phyloP scores from a whole-genome alignment of 768 basidiomycete species.

The Cystofilobasidium ferigula region DNA sequence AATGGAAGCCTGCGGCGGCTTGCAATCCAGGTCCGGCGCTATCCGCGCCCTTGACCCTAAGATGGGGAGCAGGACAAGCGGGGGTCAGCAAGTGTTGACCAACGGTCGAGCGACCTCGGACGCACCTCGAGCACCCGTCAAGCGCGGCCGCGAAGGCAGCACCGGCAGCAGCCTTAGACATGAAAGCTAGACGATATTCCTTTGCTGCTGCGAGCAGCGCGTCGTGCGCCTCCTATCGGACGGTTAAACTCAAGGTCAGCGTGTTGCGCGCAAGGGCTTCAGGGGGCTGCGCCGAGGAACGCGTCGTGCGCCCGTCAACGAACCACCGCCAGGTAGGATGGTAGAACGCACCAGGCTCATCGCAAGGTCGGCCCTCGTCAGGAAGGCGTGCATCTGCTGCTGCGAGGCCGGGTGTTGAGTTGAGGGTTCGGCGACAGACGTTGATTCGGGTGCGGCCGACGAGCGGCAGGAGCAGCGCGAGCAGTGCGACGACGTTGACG shows the following conservation, averaged over 20 bases:
- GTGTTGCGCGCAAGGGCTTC: no score
- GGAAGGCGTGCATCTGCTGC: neutral
- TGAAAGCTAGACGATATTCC: neutral
- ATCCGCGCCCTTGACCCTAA: slow-evolving; percentile 2
- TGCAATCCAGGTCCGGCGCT: neutral
- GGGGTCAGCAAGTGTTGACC: neutral
- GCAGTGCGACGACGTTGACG: neutral
- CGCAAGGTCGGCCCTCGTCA: neutral
- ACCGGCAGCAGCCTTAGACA: neutral
- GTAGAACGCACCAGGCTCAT: no score
- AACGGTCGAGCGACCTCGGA: neutral
- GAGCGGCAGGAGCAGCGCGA: neutral
- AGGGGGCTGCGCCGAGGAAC: no score
- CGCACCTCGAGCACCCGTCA: neutral
- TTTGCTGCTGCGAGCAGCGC: neutral
- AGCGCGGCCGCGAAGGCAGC: neutral
- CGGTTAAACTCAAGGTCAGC: no score
- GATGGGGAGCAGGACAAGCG: neutral
- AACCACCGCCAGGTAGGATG: no score
- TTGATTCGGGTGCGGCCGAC: neutral
- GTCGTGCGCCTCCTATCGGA: neutral
- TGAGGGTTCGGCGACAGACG: no score
- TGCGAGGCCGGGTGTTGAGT: neutral
- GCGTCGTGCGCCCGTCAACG: no score
- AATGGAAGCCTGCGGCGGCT: neutral